Base-by-base conservation (phyloP, 495 filamentous ascomycete species). In the Hyphodiscus hymeniophilus region DNA sequence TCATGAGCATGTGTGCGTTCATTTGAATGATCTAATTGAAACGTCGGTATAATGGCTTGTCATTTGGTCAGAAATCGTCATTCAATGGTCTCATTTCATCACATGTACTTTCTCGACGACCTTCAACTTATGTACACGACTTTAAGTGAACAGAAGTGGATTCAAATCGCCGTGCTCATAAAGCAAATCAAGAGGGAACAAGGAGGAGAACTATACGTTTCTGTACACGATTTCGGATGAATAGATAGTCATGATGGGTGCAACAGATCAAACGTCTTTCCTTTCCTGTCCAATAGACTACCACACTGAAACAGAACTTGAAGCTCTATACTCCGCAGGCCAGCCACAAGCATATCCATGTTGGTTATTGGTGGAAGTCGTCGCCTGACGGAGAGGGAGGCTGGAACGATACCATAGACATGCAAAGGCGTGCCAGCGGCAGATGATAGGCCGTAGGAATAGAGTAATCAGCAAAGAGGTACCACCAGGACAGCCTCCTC, bases 191-290 rank as follows among this genome's bases (percentile, higher is more conserved):
- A 54, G 32, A 43, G 24, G 15, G 30, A 51, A 51, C 50, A 55
- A 26, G 13, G 45, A 48, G 8, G 28, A 45, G 31, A 36, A 52
- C n/a, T 48, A 52, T 45, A 32, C 49, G 45, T 52, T 45, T 42
- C 18, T 38, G 48, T 32, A 49, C 33, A 43, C 26, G 39, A 46
- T 48, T 51, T 24, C 35, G 47, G 34, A 51, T 48, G n/a, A 13
- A 32, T 12, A 32, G 34, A 28, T 20, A 20, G n/a, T 38, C 16
- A 36, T 36, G 15, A 21, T 35, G 13, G 30, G 47, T 58, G 50
- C 47, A 58, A 58, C 47, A 50, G 55, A 58, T 58, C 55, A 21
- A 46, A 54, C 46, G 48, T 55, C 51, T 54, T 54, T 58, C 52
- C 50, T 40, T 46, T 55, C 44, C 38, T 55, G 34, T 54, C 47